A percentile compares a stretch with the other conserved stretches of the same genome.
phyloP scores from a whole-genome alignment of 108 stramenopile species.

The Nitzschia palea region DNA sequence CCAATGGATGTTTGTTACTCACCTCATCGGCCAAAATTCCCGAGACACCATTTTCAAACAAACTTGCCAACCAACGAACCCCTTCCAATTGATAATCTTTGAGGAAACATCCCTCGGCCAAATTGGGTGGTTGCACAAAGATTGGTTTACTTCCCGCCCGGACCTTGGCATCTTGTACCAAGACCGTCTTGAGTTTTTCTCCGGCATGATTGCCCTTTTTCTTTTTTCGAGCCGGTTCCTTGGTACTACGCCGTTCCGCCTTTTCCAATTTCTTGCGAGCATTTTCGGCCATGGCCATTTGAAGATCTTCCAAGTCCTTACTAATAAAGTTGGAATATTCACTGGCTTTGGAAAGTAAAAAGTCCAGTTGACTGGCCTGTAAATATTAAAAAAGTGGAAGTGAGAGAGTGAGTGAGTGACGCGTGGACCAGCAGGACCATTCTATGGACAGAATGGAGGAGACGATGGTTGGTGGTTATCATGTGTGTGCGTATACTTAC shows the following conservation, averaged over 20 bases:
- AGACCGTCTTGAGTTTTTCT: slow-evolving; percentile 58
- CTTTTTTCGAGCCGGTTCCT: slow-evolving; percentile 43
- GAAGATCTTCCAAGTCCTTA: slow-evolving; percentile 77
- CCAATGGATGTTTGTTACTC: slow-evolving; percentile 39
- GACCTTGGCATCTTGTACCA: slow-evolving; percentile 49
- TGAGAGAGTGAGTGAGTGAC: too few species aligned
- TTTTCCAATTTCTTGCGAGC: slow-evolving; percentile 48
- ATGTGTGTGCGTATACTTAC: too few species aligned
- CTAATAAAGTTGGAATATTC: slow-evolving; percentile 89
- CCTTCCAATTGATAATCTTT: slow-evolving; percentile 90
- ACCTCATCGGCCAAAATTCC: slow-evolving; percentile 99
- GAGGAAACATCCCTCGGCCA: slow-evolving; percentile 67
- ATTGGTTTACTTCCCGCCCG: slow-evolving; percentile 57
- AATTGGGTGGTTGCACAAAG: slow-evolving; percentile 82
- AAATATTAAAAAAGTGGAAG: background rate
- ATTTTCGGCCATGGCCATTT: slow-evolving; percentile 57
- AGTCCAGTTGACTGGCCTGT: slow-evolving; percentile 79
- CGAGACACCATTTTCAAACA: slow-evolving; percentile 97
- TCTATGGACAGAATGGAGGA: background rate
- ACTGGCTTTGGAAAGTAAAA: slow-evolving; percentile 75
- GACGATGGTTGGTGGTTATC: too few species aligned
- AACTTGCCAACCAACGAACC: slow-evolving; percentile 94
- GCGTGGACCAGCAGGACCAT: too few species aligned
- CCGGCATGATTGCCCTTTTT: slow-evolving; percentile 56
- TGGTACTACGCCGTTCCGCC: slow-evolving; percentile 47